These are phyloP conservation scores for Rosa rugosa DNA, from an alignment of 306 rosid genomes.

Conservation along the genomic window DNA sequence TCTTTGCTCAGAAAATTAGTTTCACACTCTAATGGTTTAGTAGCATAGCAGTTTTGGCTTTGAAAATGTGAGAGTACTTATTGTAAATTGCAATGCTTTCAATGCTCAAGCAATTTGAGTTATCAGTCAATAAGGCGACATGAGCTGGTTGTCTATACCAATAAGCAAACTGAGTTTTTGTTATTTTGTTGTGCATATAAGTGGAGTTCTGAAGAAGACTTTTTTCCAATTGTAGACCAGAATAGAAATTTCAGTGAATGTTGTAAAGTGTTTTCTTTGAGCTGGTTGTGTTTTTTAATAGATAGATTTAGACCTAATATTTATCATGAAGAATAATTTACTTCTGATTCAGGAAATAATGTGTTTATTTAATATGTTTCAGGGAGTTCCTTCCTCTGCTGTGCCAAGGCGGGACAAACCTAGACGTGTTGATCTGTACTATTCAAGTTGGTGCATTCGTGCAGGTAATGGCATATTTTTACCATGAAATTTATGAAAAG, in stretches of 20 bases:
- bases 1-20: not conserved
- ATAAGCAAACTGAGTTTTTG: not conserved
- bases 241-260: not conserved
- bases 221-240: not conserved
- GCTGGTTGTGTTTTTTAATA: not conserved
- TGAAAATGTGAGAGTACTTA: not conserved
- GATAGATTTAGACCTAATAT: not conserved
- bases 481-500: not conserved
- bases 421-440: constrained; percentile 58
- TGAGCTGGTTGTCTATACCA: not conserved
- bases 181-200: not conserved
- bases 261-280: not conserved
- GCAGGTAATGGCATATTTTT: constrained; percentile 36
- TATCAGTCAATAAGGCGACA: not conserved
- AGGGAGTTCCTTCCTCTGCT: constrained; percentile 53
- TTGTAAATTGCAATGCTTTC: not conserved
- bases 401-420: constrained; percentile 58
- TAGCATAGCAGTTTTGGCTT: not conserved
- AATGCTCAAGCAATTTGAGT: not conserved
- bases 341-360: constrained; percentile 20
- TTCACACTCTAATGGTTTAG: not conserved
- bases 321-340: not conserved
- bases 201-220: not conserved
- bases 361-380: constrained; percentile 14
- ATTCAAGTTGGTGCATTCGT: constrained; percentile 70